These are phyloP conservation scores for Lipomyces kockii DNA, from an alignment of 805 yeast genomes.

Conservation along the genomic window DNA sequence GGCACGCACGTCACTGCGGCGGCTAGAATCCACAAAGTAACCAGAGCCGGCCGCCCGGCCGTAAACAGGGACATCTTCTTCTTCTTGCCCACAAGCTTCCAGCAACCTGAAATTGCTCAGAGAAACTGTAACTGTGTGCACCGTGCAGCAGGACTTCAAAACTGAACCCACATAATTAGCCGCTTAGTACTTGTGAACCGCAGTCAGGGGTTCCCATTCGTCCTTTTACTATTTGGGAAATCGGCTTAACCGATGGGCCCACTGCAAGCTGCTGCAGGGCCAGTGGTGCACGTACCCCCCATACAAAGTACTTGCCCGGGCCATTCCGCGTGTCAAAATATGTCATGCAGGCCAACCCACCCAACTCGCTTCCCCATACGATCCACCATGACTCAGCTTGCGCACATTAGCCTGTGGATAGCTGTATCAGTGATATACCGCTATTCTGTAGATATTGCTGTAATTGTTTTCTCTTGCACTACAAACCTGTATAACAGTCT, in stretches of 20 bases:
- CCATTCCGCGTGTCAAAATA: not conserved
- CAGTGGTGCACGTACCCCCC: not conserved
- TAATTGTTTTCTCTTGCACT: too few relatives aligned
- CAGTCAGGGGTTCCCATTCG: too few relatives aligned
- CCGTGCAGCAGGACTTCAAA: not conserved
- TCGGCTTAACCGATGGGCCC: not conserved
- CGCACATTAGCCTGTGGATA: not conserved
- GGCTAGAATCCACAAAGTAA: not conserved
- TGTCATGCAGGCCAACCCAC: not conserved
- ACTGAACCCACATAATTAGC: too few relatives aligned
- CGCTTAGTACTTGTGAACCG: too few relatives aligned
- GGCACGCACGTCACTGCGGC: not conserved
- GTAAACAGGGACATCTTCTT: too few relatives aligned
- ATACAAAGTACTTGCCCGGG: not conserved
- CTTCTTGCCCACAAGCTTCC: too few relatives aligned
- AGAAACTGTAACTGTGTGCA: not conserved
- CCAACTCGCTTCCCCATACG: not conserved
- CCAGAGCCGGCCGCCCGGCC: not conserved
- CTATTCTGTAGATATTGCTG: too few relatives aligned
- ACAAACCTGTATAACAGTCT: too few relatives aligned
- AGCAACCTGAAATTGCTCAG: too few relatives aligned
- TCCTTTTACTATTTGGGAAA: not conserved
- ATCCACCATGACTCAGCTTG: not conserved
- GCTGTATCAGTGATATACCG: too few relatives aligned
- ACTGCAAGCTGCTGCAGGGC: not conserved